Evolutionary conservation across 106 monocot species (phyloP), one percentile per base, ranked within the genome.

Genomic region (Agapanthus africanus): DNA sequence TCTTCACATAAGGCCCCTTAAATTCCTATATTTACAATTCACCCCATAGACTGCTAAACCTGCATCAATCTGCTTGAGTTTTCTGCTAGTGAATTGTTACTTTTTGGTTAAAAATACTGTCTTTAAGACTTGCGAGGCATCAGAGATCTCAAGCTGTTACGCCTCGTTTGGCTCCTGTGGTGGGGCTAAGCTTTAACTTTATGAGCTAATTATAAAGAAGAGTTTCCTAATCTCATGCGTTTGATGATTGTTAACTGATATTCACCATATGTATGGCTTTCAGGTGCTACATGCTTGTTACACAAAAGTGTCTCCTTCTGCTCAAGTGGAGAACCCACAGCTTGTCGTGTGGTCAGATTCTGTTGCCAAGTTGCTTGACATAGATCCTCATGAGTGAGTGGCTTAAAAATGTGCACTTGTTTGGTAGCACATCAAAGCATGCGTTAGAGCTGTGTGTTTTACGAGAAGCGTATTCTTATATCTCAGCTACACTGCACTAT

Each of bases 201-300:
- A 50, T 2, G 1, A 19, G 44, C 21, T 50, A 50, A 2, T 7
- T 1, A 2, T 18, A 50, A 50, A 50, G n/a, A 50, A n/a, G 21
- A 21, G 50, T 11, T 18, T 11, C 56, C 16, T 11, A n/a, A n/a
- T n/a, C n/a, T n/a, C n/a, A n/a, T n/a, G n/a, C n/a, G n/a, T n/a
- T n/a, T n/a, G n/a, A n/a, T n/a, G n/a, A n/a, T n/a, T n/a, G n/a
- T n/a, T 56, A 40, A 21, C 54, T 44, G 31, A 9, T 27, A 35
- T 40, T 7, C 41, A 40, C 39, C 49, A 6, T 63, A 13, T 21
- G 37, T 70, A 36, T 86, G 60, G 11, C 65, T 67, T 67, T 52
- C 80, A 99, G 97, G 97, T 99, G 28, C 63, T 80, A 63, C 77
- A 76, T 79, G 90, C 97, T 73, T 99, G 88, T 78, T 92, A 92